These are phyloP conservation scores for Dioszegia aurantiaca DNA, from an alignment of 768 basidiomycete genomes.

Conservation along the genomic window DNA sequence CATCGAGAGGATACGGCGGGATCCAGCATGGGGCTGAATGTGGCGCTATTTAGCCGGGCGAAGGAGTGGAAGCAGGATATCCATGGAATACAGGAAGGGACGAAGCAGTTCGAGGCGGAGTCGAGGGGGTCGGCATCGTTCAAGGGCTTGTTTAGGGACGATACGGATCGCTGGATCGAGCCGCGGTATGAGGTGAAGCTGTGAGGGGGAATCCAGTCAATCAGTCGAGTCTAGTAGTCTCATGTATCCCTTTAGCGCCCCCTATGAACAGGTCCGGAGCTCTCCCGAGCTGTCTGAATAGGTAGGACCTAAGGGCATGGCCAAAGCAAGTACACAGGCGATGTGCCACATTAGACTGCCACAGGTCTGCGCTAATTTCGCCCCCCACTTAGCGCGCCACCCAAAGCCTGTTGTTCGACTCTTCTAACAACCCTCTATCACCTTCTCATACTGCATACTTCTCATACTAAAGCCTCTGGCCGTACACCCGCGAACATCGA, in stretches of 20 bases:
- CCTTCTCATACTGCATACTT: neutral
- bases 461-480: neutral
- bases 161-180: neutral
- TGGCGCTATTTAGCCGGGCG: constrained; percentile 18
- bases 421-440: too few species aligned
- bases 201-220: neutral
- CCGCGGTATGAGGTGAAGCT: constrained; percentile 14
- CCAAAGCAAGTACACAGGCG: neutral
- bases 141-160: constrained; percentile 7
- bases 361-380: neutral
- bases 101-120: neutral
- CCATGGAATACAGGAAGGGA: neutral
- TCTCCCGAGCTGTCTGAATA: too few species aligned
- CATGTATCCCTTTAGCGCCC: too few species aligned
- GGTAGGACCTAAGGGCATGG: too few species aligned
- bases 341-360: neutral
- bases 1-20: neutral
- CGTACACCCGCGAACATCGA: neutral
- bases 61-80: constrained; percentile 11
- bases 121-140: neutral
- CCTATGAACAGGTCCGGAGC: too few species aligned
- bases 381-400: neutral
- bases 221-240: neutral
- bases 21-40: constrained; percentile 18
- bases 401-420: neutral